Base-by-base conservation (phyloP, 805 yeast species). In the Wickerhamiella nectarea region DNA sequence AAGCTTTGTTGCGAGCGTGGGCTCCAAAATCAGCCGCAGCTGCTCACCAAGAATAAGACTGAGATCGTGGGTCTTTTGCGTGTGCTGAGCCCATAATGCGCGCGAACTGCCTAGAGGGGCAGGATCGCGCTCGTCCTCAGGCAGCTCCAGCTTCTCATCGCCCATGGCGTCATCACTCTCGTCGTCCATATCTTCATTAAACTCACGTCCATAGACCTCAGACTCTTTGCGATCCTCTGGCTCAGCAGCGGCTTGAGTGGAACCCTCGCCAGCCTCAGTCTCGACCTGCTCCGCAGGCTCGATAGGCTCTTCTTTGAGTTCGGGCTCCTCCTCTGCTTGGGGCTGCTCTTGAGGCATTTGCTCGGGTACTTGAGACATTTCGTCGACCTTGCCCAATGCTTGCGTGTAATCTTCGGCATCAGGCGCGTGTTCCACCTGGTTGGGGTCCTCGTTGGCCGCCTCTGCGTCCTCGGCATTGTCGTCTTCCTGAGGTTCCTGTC, bases 1-100 rank as follows among this genome's bases (percentile, higher is more conserved):
- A 46, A 91, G 68, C 60, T 91, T 91, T 2, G 97, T 89, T n/a
- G 96, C 93, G 48, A 83, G 67, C 0, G 98, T 91, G 4, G 99
- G 99, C 59, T 87, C 97, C 50, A 91, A 67, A 57, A 91, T 91
- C 50, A 91, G 71, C 34, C 99, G 71, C 47, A 91, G 69, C 61
- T 91, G 98, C 64, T 91, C 99, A 58, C 94, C 80, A 34, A 91
- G 68, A 15, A 84, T 77, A 0, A 94, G 76, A 2, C 96, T 80
- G 28, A 91, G 66, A 50, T 87, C 97, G 45, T 79, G 81, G 0
- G 95, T 86, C n/a, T 82, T 75, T 15, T 75, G 60, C 55, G 87
- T 96, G 58, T 93, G 80, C 48, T 71, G 65, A 52, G 73, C 75
- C 98, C 98, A 93, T 26, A 85, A 57, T 9, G 70, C 77, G 45